These are phyloP conservation scores for Talaromyces sp. DNA, from an alignment of 2,329 filamentous ascomycete genomes.

Conservation along the genomic window DNA sequence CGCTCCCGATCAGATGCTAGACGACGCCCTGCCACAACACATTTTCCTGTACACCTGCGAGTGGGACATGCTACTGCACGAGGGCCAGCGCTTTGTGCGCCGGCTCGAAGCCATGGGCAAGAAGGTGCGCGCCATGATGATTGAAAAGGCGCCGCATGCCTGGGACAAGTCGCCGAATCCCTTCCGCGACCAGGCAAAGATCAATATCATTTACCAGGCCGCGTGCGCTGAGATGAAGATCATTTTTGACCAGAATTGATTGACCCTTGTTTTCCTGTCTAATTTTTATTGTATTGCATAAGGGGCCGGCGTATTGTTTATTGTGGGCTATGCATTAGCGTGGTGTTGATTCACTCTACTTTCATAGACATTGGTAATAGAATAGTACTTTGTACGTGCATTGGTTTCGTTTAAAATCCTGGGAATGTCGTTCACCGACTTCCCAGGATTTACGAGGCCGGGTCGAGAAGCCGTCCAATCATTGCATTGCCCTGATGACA, in stretches of 20 bases:
- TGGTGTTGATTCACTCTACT: not conserved
- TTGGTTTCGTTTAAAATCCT: not conserved
- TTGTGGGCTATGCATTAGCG: not conserved
- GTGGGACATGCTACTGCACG: conserved; percentile 61
- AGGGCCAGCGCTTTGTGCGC: conserved; percentile 45
- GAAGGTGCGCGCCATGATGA: conserved; percentile 39
- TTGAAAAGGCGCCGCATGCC: conserved; percentile 40
- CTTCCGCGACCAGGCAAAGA: conserved; percentile 37
- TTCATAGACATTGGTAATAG: not conserved
- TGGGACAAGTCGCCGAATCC: conserved; percentile 46
- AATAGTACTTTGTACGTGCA: not conserved
- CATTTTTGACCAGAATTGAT: conserved; percentile 28
- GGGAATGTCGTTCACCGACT: no score
- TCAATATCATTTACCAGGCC: conserved; percentile 37
- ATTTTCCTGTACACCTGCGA: conserved; percentile 59
- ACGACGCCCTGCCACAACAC: conserved; percentile 50
- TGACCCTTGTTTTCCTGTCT: conserved; percentile 5
- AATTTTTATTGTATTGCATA: not conserved
- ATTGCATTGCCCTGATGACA: no score
- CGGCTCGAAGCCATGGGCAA: conserved; percentile 38
- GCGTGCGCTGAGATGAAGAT: conserved; percentile 39
- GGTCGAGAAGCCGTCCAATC: no score
- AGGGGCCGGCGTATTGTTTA: not conserved
- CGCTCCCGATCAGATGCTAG: conserved; percentile 49
- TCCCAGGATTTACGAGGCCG: no score